Evolutionary conservation across 495 filamentous ascomycete species (phyloP).

Genomic region (Tuber magnatum): DNA sequence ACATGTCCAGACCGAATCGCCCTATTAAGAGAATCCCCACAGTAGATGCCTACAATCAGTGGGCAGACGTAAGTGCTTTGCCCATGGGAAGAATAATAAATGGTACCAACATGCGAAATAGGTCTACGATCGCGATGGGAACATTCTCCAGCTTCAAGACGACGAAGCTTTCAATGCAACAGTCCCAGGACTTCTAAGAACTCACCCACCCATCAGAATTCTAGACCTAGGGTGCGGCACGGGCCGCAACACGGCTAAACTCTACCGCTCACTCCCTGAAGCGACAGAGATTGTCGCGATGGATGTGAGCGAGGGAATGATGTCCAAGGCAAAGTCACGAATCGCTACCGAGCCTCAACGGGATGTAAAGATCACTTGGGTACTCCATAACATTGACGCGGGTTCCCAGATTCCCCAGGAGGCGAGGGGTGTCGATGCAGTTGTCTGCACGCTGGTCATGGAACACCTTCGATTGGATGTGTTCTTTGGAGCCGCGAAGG

Average conservation of each 20-base stretch:
- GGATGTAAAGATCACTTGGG: constrained; percentile 32
- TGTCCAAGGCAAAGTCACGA: constrained; percentile 50
- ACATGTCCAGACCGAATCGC: background rate
- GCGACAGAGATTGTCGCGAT: constrained; percentile 42
- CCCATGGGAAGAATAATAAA: background rate
- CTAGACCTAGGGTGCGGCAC: constrained; percentile 64
- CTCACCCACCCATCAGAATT: constrained; percentile 43
- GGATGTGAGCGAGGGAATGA: constrained; percentile 47
- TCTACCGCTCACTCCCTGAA: constrained; percentile 42
- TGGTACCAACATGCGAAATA: constrained; percentile 19
- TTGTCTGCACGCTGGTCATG: constrained; percentile 61
- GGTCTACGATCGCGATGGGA: constrained; percentile 65
- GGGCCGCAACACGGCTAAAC: constrained; percentile 58
- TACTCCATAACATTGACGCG: constrained; percentile 43
- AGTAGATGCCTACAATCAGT: constrained; percentile 45
- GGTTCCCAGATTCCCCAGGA: constrained; percentile 21
- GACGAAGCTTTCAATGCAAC: constrained; percentile 51
- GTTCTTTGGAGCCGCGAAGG: constrained; percentile 52
- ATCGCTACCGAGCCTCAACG: constrained; percentile 30
- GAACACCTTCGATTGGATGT: constrained; percentile 56
- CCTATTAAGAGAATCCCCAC: constrained; percentile 43
- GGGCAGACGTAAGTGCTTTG: constrained; percentile 42
- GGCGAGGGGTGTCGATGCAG: constrained; percentile 42
- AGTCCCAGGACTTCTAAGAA: constrained; percentile 50
- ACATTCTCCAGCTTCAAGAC: constrained; percentile 66